A percentile compares a stretch with the other conserved stretches of the same genome.
These are phyloP conservation scores for Chenopodium suecicum DNA, from an alignment of 148 eudicot genomes.

Conservation along the genomic window DNA sequence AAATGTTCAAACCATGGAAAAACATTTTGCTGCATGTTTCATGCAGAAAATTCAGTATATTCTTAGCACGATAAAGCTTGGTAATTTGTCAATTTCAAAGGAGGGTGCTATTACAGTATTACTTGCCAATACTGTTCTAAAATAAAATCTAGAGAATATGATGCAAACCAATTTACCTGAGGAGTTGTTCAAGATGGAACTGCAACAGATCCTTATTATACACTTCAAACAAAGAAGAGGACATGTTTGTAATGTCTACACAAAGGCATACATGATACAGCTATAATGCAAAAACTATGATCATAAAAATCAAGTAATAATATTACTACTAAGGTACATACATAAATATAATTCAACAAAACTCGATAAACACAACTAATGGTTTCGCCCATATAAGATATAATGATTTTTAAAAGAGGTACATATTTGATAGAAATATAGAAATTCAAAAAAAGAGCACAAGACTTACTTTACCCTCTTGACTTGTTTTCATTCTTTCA, in stretches of 20 bases:
- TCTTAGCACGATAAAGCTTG: not conserved
- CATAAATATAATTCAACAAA: not conserved
- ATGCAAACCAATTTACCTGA: not conserved
- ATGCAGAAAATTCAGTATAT: not conserved
- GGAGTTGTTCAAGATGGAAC: not conserved
- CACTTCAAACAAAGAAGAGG: not conserved
- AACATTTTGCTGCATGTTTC: not conserved
- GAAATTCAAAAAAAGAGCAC: not conserved
- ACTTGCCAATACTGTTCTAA: not conserved
- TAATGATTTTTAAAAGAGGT: too few species aligned
- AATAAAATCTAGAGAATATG: not conserved
- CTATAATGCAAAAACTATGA: too few species aligned
- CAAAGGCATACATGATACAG: not conserved
- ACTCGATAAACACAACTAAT: not conserved
- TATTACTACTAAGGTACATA: not conserved
- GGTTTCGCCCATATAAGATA: too few species aligned
- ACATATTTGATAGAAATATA: too few species aligned
- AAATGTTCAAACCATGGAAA: not conserved
- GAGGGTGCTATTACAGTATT: not conserved
- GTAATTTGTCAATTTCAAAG: not conserved
- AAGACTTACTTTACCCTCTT: constrained; percentile 79
- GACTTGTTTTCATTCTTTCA: constrained; percentile 78
- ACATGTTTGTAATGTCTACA: not conserved
- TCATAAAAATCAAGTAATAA: not conserved
- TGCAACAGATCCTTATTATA: not conserved